These are phyloP conservation scores for Pseudogymnoascus verrucosus DNA, from an alignment of 2,329 filamentous ascomycete genomes.

Conservation along the genomic window DNA sequence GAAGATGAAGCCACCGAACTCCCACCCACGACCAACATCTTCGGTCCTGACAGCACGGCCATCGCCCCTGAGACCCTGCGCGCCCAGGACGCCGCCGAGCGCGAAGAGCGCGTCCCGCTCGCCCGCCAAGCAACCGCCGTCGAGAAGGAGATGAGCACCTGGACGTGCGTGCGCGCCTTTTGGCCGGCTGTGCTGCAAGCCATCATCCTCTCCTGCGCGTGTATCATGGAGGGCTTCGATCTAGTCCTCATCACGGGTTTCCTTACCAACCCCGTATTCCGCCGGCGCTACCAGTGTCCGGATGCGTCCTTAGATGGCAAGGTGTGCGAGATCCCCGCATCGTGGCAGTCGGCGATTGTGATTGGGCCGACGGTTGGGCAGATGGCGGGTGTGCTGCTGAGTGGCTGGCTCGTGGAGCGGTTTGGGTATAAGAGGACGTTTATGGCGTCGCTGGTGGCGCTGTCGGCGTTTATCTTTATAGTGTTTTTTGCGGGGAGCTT, in stretches of 20 bases:
- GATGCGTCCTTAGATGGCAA: neutral
- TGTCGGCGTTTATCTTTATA: slow-evolving; percentile 38
- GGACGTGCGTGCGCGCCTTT: neutral
- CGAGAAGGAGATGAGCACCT: slow-evolving; percentile 2
- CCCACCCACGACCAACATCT: neutral
- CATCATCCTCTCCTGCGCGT: slow-evolving; percentile 1
- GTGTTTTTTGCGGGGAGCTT: slow-evolving; percentile 40
- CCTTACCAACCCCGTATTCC: slow-evolving; percentile 1
- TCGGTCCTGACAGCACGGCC: neutral
- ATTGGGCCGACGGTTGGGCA: slow-evolving; percentile 19
- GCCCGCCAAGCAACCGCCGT: neutral
- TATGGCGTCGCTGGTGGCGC: slow-evolving; percentile 33
- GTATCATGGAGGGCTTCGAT: slow-evolving; percentile 6
- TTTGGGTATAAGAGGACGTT: slow-evolving; percentile 41
- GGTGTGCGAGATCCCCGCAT: slow-evolving; percentile 12
- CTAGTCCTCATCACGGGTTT: neutral
- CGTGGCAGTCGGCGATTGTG: slow-evolving; percentile 21
- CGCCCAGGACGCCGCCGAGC: neutral
- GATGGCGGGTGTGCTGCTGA: slow-evolving; percentile 37
- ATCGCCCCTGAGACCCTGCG: neutral
- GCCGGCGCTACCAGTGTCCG: neutral
- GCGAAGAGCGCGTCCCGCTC: slow-evolving; percentile 3
- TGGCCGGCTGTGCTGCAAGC: neutral
- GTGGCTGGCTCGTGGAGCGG: slow-evolving; percentile 38
- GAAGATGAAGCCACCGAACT: neutral